Conservation (phyloP, 228 moss, liverwort and hornwort genomes). For the Sphagnum fallax region DNA sequence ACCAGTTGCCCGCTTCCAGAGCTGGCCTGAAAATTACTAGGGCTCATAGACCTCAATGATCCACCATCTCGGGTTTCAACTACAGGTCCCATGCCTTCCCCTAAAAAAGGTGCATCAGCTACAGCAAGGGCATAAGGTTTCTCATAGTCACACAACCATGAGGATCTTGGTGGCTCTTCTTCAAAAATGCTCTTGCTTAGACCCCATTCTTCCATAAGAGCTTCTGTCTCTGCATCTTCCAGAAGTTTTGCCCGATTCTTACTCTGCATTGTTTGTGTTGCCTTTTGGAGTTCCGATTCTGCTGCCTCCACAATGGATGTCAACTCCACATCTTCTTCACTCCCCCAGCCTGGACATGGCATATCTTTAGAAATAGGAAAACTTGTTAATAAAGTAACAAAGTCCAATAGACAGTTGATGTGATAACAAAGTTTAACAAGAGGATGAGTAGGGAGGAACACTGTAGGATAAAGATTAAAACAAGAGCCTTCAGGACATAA, state of each 20-base stretch:
- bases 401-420: too few species aligned
- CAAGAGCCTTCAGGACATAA: too few species aligned
- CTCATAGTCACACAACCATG: constrained; percentile 32
- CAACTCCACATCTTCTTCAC: constrained; percentile 79
- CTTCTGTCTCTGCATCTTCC: constrained; percentile 97
- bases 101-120: constrained; percentile 60
- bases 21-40: constrained; percentile 55
- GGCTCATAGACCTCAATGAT: constrained; percentile 81
- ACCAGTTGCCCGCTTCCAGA: constrained; percentile 56
- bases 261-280: constrained; percentile 99
- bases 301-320: constrained; percentile 98
- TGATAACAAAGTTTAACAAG: too few species aligned
- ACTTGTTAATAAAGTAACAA: too few species aligned
- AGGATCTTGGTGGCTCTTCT: constrained; percentile 57
- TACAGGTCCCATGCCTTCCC: constrained; percentile 73
- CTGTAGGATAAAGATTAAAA: too few species aligned
- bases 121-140: constrained; percentile 32
- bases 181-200: constrained; percentile 89
- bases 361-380: too few species aligned
- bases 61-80: constrained; percentile 87
- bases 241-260: constrained; percentile 89
- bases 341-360: constrained; percentile 41
- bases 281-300: constrained; percentile 94
- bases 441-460: too few species aligned
- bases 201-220: constrained; percentile 99